Conservation (phyloP, 2,329 filamentous ascomycete genomes). For the Phialophora macrospora region DNA sequence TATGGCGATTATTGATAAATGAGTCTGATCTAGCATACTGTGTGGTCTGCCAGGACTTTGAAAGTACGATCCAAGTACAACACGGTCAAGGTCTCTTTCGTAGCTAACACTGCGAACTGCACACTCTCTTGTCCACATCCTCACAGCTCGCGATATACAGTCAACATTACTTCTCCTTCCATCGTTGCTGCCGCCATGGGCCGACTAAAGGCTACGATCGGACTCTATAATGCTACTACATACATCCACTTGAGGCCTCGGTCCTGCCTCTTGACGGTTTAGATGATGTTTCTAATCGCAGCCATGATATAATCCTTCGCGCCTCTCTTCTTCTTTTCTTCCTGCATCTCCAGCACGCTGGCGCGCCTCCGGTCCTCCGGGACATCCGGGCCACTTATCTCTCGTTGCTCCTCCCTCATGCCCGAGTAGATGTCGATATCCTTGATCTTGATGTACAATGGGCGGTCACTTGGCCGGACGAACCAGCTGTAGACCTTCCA, state of each 20-base stretch:
- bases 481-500: slow-evolving; percentile 40
- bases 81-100: slow-evolving; percentile 38
- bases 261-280: slow-evolving; percentile 25
- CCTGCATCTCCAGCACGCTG: slow-evolving; percentile 43
- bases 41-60: no score
- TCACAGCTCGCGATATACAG: neutral
- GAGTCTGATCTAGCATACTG: no score
- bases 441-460: slow-evolving; percentile 41
- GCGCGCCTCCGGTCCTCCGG: slow-evolving; percentile 41
- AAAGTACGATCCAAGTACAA: no score
- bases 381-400: slow-evolving; percentile 41
- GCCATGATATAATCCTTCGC: slow-evolving; percentile 30
- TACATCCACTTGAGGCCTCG: neutral
- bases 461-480: slow-evolving; percentile 40
- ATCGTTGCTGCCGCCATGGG: neutral
- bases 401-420: slow-evolving; percentile 41
- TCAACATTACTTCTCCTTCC: neutral
- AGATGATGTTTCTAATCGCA: slow-evolving; percentile 31
- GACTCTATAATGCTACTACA: no score
- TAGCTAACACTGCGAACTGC: neutral
- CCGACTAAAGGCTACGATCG: neutral
- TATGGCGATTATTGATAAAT: no score
- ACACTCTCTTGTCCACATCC: neutral
- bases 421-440: slow-evolving; percentile 48
- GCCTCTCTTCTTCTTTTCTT: slow-evolving; percentile 42